These are phyloP conservation scores for Erysiphe pulchra DNA, from an alignment of 2,329 filamentous ascomycete genomes.

Conservation along the genomic window DNA sequence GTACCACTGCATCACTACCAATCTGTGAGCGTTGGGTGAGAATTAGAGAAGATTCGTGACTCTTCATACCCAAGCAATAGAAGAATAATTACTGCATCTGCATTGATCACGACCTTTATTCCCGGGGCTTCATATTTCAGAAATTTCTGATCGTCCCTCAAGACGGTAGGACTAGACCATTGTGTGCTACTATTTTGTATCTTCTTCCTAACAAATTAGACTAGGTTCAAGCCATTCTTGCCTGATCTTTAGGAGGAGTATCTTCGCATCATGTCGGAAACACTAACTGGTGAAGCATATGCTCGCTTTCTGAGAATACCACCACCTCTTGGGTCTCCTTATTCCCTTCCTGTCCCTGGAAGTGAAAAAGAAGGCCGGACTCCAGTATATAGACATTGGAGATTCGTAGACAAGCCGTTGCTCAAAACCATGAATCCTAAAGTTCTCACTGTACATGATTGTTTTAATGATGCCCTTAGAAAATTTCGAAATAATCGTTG, in stretches of 20 bases:
- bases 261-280: not conserved
- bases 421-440: slow-evolving; percentile 47
- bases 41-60: no score
- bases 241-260: not conserved
- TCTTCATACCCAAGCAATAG: no score
- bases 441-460: slow-evolving; percentile 48
- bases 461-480: slow-evolving; percentile 45
- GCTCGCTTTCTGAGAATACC: slow-evolving; percentile 6
- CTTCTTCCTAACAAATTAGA: not conserved
- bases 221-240: not conserved
- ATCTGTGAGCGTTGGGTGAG: no score
- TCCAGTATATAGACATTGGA: slow-evolving; percentile 63
- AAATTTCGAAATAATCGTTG: slow-evolving; percentile 41
- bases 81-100: no score
- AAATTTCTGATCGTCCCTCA: not conserved
- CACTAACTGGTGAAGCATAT: slow-evolving; percentile 6
- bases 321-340: slow-evolving; percentile 23
- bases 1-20: no score
- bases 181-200: not conserved
- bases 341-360: slow-evolving; percentile 53
- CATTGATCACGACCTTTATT: no score
- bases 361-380: slow-evolving; percentile 47
- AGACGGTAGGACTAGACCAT: not conserved
- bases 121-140: no score
- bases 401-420: slow-evolving; percentile 42